phyloP scores from a whole-genome alignment of 2,329 filamentous ascomycete genomes.

The Hymenoscyphus fraxineus region DNA sequence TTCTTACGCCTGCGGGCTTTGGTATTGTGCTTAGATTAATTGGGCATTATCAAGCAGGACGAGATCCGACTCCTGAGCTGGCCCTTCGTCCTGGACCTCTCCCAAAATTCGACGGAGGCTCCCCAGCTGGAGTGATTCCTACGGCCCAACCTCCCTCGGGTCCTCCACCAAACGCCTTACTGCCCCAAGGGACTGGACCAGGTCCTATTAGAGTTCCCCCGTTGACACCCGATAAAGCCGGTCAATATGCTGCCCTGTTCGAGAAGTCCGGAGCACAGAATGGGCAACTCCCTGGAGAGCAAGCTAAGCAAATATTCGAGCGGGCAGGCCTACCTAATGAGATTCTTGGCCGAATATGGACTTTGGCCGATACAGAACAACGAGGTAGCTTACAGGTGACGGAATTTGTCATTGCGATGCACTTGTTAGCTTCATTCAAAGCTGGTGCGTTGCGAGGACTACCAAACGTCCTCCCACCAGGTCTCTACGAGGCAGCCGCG shows the following conservation, averaged over 20 bases:
- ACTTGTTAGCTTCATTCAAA: slow-evolving; percentile 88
- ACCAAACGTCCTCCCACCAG: slow-evolving; percentile 75
- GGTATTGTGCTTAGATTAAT: slow-evolving; percentile 90
- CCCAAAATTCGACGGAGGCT: slow-evolving; percentile 84
- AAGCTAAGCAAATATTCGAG: slow-evolving; percentile 92
- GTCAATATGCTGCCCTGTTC: slow-evolving; percentile 85
- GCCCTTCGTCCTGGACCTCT: slow-evolving; percentile 84
- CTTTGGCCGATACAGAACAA: slow-evolving; percentile 88
- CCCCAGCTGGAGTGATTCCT: slow-evolving; percentile 34
- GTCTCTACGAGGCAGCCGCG: slow-evolving; percentile 85
- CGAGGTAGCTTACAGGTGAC: slow-evolving; percentile 80
- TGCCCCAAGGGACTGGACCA: slow-evolving; percentile 56
- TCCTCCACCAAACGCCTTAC: slow-evolving; percentile 41
- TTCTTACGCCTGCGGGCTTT: slow-evolving; percentile 89
- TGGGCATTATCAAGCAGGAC: slow-evolving; percentile 87
- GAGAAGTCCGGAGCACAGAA: slow-evolving; percentile 79
- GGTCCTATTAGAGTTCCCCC: slow-evolving; percentile 82
- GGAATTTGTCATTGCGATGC: slow-evolving; percentile 98
- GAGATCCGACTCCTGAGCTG: slow-evolving; percentile 74
- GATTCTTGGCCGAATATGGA: slow-evolving; percentile 91
- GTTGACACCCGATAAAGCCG: slow-evolving; percentile 80
- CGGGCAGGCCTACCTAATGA: slow-evolving; percentile 88
- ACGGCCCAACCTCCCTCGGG: slow-evolving; percentile 49
- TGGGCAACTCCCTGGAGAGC: slow-evolving; percentile 76
- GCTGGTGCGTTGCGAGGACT: slow-evolving; percentile 74